Percentiles rank a stretch among this genome's conserved stretches.
phyloP scores from a whole-genome alignment of 768 basidiomycete species.

The Guyanaporus albipodus region DNA sequence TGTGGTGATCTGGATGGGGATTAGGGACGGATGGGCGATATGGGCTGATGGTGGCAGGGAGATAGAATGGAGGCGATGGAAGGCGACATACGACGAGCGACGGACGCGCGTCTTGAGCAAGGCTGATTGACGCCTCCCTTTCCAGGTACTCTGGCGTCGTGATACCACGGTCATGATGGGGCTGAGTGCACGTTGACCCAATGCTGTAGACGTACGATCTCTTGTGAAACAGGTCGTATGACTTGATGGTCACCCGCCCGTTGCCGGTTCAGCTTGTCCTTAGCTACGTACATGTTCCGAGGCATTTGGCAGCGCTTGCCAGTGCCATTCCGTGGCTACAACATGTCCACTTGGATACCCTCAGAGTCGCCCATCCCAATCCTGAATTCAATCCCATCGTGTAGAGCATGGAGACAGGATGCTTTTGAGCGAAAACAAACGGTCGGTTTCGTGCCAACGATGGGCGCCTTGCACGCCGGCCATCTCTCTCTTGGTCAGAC shows the following conservation, averaged over 20 bases:
- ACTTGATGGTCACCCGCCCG: too few species aligned
- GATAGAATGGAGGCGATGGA: constrained; percentile 68
- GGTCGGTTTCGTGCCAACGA: constrained; percentile 95
- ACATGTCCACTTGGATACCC: constrained; percentile 21
- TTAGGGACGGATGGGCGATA: constrained; percentile 79
- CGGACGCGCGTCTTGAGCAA: constrained; percentile 17
- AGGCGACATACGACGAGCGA: constrained; percentile 48
- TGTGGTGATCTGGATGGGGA: constrained; percentile 57
- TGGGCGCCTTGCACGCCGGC: constrained; percentile 95
- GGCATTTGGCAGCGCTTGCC: constrained; percentile 1
- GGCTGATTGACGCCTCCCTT: constrained; percentile 1
- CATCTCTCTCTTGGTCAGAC: constrained; percentile 83
- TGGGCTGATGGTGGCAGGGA: constrained; percentile 80
- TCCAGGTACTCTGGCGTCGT: too few species aligned
- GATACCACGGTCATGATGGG: constrained; percentile 43
- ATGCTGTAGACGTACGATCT: constrained; percentile 24
- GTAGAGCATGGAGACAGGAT: constrained; percentile 68
- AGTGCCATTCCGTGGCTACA: background rate
- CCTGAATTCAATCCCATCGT: constrained; percentile 57
- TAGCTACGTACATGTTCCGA: constrained; percentile 9
- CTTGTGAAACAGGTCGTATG: too few species aligned
- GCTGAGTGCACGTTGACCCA: constrained; percentile 36
- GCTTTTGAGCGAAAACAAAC: constrained; percentile 56
- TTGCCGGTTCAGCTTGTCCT: too few species aligned
- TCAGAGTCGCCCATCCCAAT: constrained; percentile 38